phyloP scores from a whole-genome alignment of 495 filamentous ascomycete genomes.

The Penicillium coprophilum region DNA sequence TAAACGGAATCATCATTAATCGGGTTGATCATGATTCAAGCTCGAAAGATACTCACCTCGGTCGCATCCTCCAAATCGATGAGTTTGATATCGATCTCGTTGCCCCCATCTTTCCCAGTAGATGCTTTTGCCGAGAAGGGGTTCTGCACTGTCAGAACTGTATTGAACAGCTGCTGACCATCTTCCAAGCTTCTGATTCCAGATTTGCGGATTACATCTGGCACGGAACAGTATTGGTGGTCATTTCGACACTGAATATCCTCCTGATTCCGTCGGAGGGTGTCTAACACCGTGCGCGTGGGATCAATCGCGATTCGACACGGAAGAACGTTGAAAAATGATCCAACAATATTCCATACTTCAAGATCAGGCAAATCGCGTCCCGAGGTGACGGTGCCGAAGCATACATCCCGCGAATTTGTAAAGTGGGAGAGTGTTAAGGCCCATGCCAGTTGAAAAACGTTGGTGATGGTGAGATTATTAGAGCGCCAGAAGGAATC shows the following conservation, averaged over 20 bases:
- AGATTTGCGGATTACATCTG: not conserved
- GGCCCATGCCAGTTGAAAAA: not conserved
- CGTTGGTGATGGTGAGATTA: not conserved
- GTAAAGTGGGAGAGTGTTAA: not conserved
- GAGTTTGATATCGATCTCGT: not conserved
- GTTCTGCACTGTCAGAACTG: not conserved
- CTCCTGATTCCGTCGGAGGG: not conserved
- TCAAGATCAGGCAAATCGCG: not conserved
- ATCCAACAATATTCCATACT: constrained; percentile 1
- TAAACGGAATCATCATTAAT: not conserved
- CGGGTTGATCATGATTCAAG: not conserved
- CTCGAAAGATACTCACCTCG: not conserved
- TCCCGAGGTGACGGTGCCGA: not conserved
- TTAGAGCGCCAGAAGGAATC: not conserved
- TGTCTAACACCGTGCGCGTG: not conserved
- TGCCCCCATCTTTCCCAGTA: not conserved
- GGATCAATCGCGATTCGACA: not conserved
- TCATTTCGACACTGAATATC: not conserved
- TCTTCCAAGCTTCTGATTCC: not conserved
- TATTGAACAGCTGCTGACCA: not conserved
- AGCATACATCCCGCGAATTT: constrained; percentile 1
- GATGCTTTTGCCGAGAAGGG: not conserved
- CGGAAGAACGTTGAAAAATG: not conserved
- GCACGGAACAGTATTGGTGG: not conserved
- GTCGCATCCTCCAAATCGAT: not conserved